These are phyloP conservation scores for Solanum hybrid DNA, from an alignment of 305 asterid species.

Conservation along the genomic window DNA sequence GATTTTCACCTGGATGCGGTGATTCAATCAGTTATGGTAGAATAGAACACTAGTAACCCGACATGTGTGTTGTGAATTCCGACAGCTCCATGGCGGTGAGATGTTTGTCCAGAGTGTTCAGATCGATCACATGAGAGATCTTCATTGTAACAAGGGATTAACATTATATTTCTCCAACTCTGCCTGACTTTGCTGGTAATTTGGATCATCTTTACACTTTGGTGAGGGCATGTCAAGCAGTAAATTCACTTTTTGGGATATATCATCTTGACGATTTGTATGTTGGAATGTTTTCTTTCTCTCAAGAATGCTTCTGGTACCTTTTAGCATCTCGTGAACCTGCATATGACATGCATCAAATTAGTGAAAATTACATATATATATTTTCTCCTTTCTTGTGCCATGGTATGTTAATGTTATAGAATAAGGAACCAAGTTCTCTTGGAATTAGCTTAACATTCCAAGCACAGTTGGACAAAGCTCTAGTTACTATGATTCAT, in stretches of 20 bases:
- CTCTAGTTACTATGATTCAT: not conserved
- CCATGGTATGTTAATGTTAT: not conserved
- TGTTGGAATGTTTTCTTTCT: conserved; percentile 60
- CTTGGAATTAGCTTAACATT: not conserved
- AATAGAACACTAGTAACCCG: not conserved
- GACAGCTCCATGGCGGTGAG: not conserved
- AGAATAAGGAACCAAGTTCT: not conserved
- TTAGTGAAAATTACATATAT: not conserved
- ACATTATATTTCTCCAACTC: not conserved
- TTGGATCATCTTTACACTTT: not conserved
- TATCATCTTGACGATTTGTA: conserved; percentile 50
- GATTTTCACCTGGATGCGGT: not conserved
- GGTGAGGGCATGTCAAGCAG: not conserved
- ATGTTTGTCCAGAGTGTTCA: not conserved
- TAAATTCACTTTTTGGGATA: conserved; percentile 30
- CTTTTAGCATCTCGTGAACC: conserved; percentile 76
- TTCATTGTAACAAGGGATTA: not conserved
- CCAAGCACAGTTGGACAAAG: not conserved
- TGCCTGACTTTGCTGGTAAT: not conserved
- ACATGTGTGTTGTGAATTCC: not conserved
- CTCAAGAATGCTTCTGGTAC: conserved; percentile 44
- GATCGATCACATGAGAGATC: not conserved
- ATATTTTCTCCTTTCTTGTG: not conserved
- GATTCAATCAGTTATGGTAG: not conserved
- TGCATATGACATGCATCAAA: conserved; percentile 15